These are phyloP conservation scores for Acanthamoeba culbertsoni DNA, from an alignment of 208 protist genomes.

Conservation along the genomic window DNA sequence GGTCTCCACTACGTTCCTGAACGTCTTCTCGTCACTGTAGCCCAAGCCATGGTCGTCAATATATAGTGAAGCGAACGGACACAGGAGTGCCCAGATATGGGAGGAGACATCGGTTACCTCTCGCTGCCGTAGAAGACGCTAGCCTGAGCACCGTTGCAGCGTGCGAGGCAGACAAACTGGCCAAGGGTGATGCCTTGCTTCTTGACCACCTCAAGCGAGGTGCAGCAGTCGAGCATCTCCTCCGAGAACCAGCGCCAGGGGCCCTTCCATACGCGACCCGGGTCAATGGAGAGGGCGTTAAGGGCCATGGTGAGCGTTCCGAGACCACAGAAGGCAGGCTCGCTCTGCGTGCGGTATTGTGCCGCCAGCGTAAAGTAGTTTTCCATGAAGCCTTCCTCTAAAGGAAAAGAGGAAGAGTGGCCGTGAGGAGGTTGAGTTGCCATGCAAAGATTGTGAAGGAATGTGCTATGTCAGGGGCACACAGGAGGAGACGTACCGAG, in stretches of 20 bases:
- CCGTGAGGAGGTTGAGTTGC: neutral
- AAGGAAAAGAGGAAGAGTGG: neutral
- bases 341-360: neutral
- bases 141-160: neutral
- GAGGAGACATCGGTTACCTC: neutral
- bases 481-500: neutral
- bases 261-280: conserved; percentile 84
- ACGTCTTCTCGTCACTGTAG: neutral
- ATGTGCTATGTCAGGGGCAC: neutral
- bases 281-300: conserved; percentile 84
- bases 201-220: conserved; percentile 75
- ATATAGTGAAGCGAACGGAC: neutral
- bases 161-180: conserved; percentile 74
- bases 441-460: neutral
- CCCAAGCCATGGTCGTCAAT: no score
- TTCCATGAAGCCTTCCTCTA: neutral
- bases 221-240: conserved; percentile 84
- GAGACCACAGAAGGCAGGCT: conserved; percentile 77
- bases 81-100: neutral
- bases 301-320: conserved; percentile 85
- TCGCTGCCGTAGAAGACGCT: neutral
- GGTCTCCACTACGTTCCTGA: neutral
- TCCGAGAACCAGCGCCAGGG: conserved; percentile 87
- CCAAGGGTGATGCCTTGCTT: conserved; percentile 78
- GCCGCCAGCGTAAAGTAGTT: neutral